Base-by-base conservation (phyloP, 352 stramenopile genomes). In the Globisporangium megalacanthum region DNA sequence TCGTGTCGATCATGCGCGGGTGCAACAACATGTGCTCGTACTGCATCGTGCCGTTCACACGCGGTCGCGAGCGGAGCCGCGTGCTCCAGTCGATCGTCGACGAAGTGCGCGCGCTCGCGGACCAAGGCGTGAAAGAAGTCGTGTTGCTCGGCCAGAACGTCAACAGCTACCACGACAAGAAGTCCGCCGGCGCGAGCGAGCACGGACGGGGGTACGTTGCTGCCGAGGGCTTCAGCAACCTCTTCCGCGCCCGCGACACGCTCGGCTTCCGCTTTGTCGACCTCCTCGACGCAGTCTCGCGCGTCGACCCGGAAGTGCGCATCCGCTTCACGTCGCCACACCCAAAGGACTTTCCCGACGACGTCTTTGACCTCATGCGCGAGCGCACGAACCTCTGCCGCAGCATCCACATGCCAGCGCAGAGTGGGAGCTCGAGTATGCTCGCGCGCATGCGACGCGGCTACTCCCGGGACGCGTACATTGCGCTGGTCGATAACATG, bases 1-100 rank as follows among this genome's bases (percentile, higher is more conserved):
- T 98, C 71, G 89, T 99, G 14, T 98, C 89, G 13, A 98, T 99
- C 68, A 99, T 99, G 96, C 80, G 97, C 49, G 97, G 97, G 58
- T 99, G 97, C 76, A 99, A 99, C 73, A 99, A 99, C 73, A 99
- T 99, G 88, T 99, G 97, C 76, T 97, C 87, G 15, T 99, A 99
- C 79, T 99, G 98, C 77, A 98, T 99, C 55, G 98, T 99, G 57
- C 98, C 98, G 0, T 99, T 99, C 72, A 99, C 97, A 13, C 80
- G 97, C 39, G 98, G 98, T 2, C 80, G 97, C 54, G 97, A 99
- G 75, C 86, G 97, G 49, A 92, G 81, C 58, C 83, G 83, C 22
- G 82, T 92, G 42, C 81, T 99, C 19, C 58, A 72, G 17, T 98
- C 85, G 54, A 98, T 99, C 47, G 69, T 99, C 3, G 84, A 97